A percentile compares a stretch with the other conserved stretches of the same genome.
Conservation (phyloP, 2,329 filamentous ascomycete genomes). For the Phoma sp. region DNA sequence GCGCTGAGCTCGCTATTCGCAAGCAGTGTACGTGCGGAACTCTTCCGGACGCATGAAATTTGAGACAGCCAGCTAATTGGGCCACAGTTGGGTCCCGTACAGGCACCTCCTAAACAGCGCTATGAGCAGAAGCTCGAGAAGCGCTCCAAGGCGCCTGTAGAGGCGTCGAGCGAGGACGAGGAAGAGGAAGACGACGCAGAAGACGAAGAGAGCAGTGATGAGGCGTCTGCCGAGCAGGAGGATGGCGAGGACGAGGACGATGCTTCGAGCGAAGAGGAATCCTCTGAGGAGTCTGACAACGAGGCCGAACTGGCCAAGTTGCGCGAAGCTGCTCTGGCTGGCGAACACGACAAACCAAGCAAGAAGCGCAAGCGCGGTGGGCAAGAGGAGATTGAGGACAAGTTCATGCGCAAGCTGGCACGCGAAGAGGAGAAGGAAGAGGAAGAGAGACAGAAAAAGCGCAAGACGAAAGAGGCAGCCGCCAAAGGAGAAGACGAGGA, state of each 20-base stretch:
- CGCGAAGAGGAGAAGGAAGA: slow-evolving; percentile 53
- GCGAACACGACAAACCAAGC: slow-evolving; percentile 36
- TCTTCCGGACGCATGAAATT: slow-evolving; percentile 1
- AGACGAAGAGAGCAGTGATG: slow-evolving; percentile 33
- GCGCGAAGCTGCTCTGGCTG: slow-evolving; percentile 33
- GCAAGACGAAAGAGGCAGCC: slow-evolving; percentile 38
- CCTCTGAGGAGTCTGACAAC: slow-evolving; percentile 27
- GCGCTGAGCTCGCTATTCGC: slow-evolving; percentile 57
- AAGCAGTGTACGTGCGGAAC: slow-evolving; percentile 41
- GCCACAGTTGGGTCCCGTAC: slow-evolving; percentile 43
- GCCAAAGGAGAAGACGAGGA: slow-evolving; percentile 20
- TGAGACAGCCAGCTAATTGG: slow-evolving; percentile 18
- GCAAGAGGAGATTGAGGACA: slow-evolving; percentile 71
- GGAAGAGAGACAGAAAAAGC: slow-evolving; percentile 46
- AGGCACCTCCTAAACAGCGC: slow-evolving; percentile 50
- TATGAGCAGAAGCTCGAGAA: slow-evolving; percentile 36
- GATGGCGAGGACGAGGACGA: slow-evolving; percentile 43
- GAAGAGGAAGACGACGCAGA: slow-evolving; percentile 50
- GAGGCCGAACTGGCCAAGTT: slow-evolving; percentile 35
- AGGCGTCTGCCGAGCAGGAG: slow-evolving; percentile 49
- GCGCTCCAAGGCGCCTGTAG: slow-evolving; percentile 19
- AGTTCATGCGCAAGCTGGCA: slow-evolving; percentile 70
- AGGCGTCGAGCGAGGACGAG: slow-evolving; percentile 54
- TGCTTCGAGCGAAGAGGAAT: slow-evolving; percentile 29
- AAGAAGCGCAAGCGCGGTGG: slow-evolving; percentile 58